Base-by-base conservation (phyloP, 176 grass and related monocot genomes). In the Alloteropsis semialata region DNA sequence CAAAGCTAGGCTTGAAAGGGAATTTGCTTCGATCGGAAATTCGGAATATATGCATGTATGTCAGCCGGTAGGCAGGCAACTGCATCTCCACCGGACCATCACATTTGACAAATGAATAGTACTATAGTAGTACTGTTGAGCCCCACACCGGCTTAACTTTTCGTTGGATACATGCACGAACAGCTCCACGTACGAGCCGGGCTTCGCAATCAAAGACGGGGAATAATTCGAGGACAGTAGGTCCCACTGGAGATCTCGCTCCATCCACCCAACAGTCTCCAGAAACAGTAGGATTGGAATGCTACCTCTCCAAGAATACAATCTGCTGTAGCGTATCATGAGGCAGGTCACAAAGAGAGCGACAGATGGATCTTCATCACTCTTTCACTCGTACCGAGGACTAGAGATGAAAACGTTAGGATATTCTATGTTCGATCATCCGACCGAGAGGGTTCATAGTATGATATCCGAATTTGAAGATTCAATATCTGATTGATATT, bases 31-130 rank as follows among this genome's bases (percentile, higher is more conserved):
- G 60, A 19, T 65, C 22, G 61, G 77, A 80, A 67, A 43, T 11
- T 65, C 22, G 61, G 77, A 80, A 67, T 80, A 80, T 80, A 9
- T 53, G 77, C 77, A 65, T 65, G 77, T 1, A 5, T 80, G 77
- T 80, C 77, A 65, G 77, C 44, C 32, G 61, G 44, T 66, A 32
- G 22, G 22, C 14, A 50, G 77, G 77, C 77, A 80, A 2, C 61
- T 80, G 77, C 45, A 80, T 66, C 77, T 65, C 77, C 61, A 25
- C 44, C 58, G 3, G 58, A 34, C 39, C 76, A 17, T 11, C 16
- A 28, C 76, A 16, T 34, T 46, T 29, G 68, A 51, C 70, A 51
- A 53, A 32, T 32, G 44, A 51, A 73, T 21, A 50, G 46, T 22
- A 11, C 28, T 12, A 8, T 10, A 51, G 53, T 21, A 50, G 46